phyloP scores from a whole-genome alignment of 1,284 basidiomycete genomes.

The Heterobasidion irregulare region DNA sequence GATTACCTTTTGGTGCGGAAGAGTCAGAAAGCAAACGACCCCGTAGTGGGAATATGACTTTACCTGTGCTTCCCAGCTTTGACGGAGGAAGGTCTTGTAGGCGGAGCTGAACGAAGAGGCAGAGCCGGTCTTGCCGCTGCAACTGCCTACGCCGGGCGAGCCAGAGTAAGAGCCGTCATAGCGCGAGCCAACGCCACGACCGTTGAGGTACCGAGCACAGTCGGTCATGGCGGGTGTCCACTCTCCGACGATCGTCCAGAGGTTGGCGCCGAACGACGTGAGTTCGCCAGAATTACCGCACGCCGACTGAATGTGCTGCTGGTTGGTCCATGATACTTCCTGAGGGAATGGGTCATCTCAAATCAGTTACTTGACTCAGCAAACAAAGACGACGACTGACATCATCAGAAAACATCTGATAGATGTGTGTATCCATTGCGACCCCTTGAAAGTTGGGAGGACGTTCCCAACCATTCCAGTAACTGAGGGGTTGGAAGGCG shows the following conservation, averaged over 20 bases:
- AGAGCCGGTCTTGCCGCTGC: conserved; percentile 63
- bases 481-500: conserved; percentile 73
- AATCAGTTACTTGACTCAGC: too few relatives aligned
- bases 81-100: conserved; percentile 80
- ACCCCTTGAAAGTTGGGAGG: conserved; percentile 55
- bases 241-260: conserved; percentile 79
- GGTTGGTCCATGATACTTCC: conserved; percentile 42
- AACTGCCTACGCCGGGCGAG: conserved; percentile 63
- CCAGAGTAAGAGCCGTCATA: conserved; percentile 73
- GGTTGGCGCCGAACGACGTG: conserved; percentile 30
- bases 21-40: background rate
- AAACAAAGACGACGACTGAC: conserved; percentile 22
- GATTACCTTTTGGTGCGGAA: conserved; percentile 25
- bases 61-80: conserved; percentile 82
- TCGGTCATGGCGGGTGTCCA: conserved; percentile 82
- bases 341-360: conserved; percentile 14
- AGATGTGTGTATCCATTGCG: conserved; percentile 77
- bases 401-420: conserved; percentile 69
- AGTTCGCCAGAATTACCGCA: conserved; percentile 46
- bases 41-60: conserved; percentile 10
- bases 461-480: conserved; percentile 68
- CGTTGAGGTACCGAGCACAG: conserved; percentile 71
- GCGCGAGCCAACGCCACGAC: conserved; percentile 52
- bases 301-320: conserved; percentile 59
- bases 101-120: conserved; percentile 62